Evolutionary conservation across 306 rosid genomes (phyloP).

Genomic region (Trichosanthes truncata): DNA sequence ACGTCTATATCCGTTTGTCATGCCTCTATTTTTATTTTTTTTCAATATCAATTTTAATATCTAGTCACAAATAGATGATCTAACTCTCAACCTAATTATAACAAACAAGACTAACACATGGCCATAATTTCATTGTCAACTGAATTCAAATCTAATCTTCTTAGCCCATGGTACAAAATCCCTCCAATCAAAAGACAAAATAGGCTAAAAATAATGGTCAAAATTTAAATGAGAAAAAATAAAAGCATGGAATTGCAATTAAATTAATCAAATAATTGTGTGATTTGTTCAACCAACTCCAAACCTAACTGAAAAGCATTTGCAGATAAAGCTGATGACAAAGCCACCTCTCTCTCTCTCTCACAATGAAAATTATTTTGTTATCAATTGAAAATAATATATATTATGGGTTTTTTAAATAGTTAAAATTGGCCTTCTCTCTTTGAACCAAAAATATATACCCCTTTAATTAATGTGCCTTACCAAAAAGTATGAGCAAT

Average conservation of each 20-base stretch:
- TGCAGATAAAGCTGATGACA: slow-evolving; percentile 5
- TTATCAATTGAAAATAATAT: background rate
- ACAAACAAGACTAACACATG: background rate
- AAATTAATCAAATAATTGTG: background rate
- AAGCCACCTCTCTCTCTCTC: background rate
- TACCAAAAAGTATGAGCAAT: slow-evolving; percentile 14
- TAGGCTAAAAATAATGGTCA: background rate
- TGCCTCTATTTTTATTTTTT: no score
- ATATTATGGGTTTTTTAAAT: background rate
- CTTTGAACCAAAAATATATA: background rate
- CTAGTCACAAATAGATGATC: background rate
- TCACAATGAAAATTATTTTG: background rate
- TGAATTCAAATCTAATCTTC: background rate
- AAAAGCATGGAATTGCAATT: background rate
- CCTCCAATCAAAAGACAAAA: background rate
- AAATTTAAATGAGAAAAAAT: background rate
- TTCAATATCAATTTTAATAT: background rate
- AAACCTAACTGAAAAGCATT: background rate
- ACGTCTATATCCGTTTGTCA: no score
- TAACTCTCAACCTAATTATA: background rate
- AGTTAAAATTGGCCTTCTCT: background rate
- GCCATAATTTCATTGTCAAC: background rate
- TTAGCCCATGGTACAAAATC: background rate
- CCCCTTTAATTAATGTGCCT: background rate
- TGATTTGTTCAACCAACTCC: slow-evolving; percentile 4